These are phyloP conservation scores for Blastobotrys petasosporus DNA, from an alignment of 1,139 yeast genomes.

Conservation along the genomic window DNA sequence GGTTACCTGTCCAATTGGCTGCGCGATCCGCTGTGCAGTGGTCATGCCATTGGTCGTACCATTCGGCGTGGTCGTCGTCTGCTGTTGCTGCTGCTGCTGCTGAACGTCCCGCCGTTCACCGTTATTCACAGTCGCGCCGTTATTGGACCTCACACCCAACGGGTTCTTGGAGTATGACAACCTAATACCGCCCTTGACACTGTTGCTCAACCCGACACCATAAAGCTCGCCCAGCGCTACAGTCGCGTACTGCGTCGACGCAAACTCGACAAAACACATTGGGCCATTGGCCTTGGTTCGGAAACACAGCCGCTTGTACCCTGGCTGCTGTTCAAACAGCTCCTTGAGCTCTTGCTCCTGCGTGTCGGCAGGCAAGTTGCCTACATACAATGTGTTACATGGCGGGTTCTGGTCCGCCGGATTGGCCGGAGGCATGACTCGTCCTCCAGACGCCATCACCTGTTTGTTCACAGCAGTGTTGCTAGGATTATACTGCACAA, in stretches of 20 bases:
- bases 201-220: slow-evolving; percentile 69
- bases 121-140: background rate
- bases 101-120: too few relatives aligned
- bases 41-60: too few relatives aligned
- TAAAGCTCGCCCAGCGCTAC: slow-evolving; percentile 88
- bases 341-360: slow-evolving; percentile 88
- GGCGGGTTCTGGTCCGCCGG: slow-evolving; percentile 99
- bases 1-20: background rate
- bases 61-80: too few relatives aligned
- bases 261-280: slow-evolving; percentile 98
- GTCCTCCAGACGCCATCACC: slow-evolving; percentile 35
- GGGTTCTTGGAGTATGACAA: slow-evolving; percentile 93
- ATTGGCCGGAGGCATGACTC: slow-evolving; percentile 89
- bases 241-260: slow-evolving; percentile 90
- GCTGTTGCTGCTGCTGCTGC: too few relatives aligned
- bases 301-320: slow-evolving; percentile 87
- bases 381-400: slow-evolving; percentile 93
- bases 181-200: slow-evolving; percentile 84
- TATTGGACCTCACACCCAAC: slow-evolving; percentile 65
- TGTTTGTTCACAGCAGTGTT: slow-evolving; percentile 31
- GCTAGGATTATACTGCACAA: slow-evolving; percentile 33
- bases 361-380: slow-evolving; percentile 95
- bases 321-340: slow-evolving; percentile 81
- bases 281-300: slow-evolving; percentile 71
- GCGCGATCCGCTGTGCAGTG: background rate